Base-by-base conservation (phyloP, 208 protist genomes). In the Leishmania turanica region DNA sequence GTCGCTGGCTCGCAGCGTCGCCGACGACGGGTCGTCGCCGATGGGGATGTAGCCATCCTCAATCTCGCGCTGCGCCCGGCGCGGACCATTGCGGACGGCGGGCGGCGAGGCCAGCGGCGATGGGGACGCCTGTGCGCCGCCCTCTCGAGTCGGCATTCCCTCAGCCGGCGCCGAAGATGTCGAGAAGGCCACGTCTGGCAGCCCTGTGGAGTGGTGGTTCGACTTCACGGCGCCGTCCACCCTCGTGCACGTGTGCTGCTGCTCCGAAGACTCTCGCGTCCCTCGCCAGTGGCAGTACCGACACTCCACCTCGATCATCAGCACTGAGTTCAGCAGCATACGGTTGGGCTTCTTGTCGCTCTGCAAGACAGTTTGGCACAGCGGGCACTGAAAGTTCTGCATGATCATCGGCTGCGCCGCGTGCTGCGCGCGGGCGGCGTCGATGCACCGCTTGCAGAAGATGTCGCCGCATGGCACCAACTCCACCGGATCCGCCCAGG, bases 401-500 rank as follows among this genome's bases (percentile, higher is more conserved):
- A 83, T 79, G 19, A 80, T 88, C 60, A 90, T 60, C 21, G 68
- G 79, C 79, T 78, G 70, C 7, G 89, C 74, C 24, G 77, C 72
- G 71, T 85, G 82, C 77, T 77, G 37, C 42, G 77, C 42, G 37
- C 77, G 77, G 21, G 82, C 69, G 21, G 56, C 64, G 42, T 62
- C 64, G 62, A 94, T 83, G 81, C 94, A 97, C 27, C 75, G 66
- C 27, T 58, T 27, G 75, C 94, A 97, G 75, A 92, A 96, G 80
- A 89, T 91, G 42, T 93, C 86, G 13, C 86, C 83, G 75, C 90
- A 93, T 1, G 83, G 81, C 11, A 80, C 71, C 47, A 86, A 62
- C 66, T 93, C 90, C 8, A 86, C 79, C 1, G 90, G 90, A 54
- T 95, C 65, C 34, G 87, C 90, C 93, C 91, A 95, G 19, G 89